phyloP scores from a whole-genome alignment of 2,329 filamentous ascomycete species.

The Fusarium illudens region DNA sequence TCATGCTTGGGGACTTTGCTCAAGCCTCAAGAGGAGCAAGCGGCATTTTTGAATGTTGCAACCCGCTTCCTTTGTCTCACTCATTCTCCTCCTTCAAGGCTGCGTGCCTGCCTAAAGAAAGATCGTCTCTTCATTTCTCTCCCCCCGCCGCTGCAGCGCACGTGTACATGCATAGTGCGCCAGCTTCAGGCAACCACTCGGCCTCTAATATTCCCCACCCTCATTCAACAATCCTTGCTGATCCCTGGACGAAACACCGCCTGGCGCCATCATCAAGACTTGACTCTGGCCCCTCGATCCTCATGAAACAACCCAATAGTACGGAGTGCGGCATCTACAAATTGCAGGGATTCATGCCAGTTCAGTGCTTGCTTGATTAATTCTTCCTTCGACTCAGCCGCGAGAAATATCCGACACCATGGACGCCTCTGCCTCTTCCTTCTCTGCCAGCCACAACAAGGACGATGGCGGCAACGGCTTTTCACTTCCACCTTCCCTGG shows the following conservation, averaged over 20 bases:
- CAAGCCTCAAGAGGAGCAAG: neutral
- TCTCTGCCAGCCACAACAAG: neutral
- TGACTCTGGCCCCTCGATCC: slow-evolving; percentile 9
- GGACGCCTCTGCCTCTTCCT: slow-evolving; percentile 12
- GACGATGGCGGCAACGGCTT: slow-evolving; percentile 19
- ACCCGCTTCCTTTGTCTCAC: neutral
- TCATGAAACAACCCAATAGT: slow-evolving; percentile 7
- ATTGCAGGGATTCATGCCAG: slow-evolving; percentile 3
- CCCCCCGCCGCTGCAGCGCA: slow-evolving; percentile 11
- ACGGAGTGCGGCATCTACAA: neutral
- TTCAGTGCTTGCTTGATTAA: neutral
- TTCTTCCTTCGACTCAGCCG: neutral
- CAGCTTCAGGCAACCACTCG: slow-evolving; percentile 18
- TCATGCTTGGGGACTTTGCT: neutral
- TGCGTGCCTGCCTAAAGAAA: neutral
- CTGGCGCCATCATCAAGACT: slow-evolving; percentile 19
- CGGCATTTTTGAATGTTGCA: neutral
- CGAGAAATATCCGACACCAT: slow-evolving; percentile 17
- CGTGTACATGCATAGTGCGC: slow-evolving; percentile 6
- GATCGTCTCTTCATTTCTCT: slow-evolving; percentile 11
- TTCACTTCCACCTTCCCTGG: slow-evolving; percentile 58
- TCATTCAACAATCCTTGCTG: slow-evolving; percentile 23
- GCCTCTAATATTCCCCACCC: slow-evolving; percentile 10
- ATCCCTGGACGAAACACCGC: slow-evolving; percentile 24
- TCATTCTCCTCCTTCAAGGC: neutral